A percentile compares a stretch with the other conserved stretches of the same genome.
These are phyloP conservation scores for Actinomucor elegans DNA, from an alignment of 371 early-diverging fungal genomes.

Conservation along the genomic window DNA sequence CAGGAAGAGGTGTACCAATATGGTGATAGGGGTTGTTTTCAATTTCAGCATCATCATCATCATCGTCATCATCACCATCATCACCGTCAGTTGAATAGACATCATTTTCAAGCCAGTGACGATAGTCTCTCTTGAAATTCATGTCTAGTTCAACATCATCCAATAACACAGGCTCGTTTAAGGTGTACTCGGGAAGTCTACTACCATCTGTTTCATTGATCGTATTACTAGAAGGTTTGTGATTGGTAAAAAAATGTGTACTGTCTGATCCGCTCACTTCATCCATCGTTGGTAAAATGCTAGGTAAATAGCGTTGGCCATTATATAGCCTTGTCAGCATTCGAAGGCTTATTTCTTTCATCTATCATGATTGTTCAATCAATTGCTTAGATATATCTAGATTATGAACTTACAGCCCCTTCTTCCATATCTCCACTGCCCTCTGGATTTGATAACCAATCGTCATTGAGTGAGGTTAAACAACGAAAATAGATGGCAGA, in stretches of 20 bases:
- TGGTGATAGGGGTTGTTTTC: neutral
- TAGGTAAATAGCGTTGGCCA: constrained; percentile 58
- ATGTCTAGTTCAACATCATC: constrained; percentile 43
- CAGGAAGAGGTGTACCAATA: constrained; percentile 20
- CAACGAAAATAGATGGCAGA: constrained; percentile 76
- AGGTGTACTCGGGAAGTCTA: constrained; percentile 15
- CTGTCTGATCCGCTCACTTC: constrained; percentile 21
- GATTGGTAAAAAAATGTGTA: constrained; percentile 4
- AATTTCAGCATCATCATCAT: constrained; percentile 8
- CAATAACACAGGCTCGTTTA: constrained; percentile 17
- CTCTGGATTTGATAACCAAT: constrained; percentile 73
- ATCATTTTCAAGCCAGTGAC: constrained; percentile 68
- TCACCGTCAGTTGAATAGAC: constrained; percentile 33
- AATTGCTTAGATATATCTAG: neutral
- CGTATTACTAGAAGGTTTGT: neutral
- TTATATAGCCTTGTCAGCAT: constrained; percentile 64
- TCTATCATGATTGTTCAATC: constrained; percentile 16
- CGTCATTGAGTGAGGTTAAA: constrained; percentile 67
- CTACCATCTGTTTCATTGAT: constrained; percentile 5
- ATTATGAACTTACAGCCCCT: constrained; percentile 30
- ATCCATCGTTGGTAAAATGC: constrained; percentile 38
- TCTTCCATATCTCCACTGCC: constrained; percentile 71
- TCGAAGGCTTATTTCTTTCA: constrained; percentile 67
- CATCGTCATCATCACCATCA: constrained; percentile 13
- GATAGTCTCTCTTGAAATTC: constrained; percentile 59